phyloP scores from a whole-genome alignment of 805 yeast genomes.

The Saturnispora serradocipensis region DNA sequence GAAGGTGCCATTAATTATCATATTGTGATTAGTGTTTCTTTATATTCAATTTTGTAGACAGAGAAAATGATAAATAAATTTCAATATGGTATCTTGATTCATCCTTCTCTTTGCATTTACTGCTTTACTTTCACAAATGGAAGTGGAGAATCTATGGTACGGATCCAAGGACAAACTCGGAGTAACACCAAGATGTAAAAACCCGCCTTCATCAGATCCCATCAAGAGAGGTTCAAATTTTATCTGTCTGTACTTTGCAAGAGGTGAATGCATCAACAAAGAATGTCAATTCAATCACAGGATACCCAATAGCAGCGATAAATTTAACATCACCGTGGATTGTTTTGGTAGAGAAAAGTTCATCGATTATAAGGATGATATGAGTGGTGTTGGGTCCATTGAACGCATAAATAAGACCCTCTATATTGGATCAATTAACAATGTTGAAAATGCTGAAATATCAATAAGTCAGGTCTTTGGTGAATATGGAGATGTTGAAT shows the following conservation, averaged over 20 bases:
- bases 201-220: background rate
- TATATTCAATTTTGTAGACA: background rate
- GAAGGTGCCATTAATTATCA: slow-evolving; percentile 36
- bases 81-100: background rate
- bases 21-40: background rate
- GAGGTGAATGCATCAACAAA: slow-evolving; percentile 71
- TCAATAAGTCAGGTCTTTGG: slow-evolving; percentile 43
- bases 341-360: slow-evolving; percentile 91
- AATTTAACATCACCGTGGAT: slow-evolving; percentile 56
- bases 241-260: slow-evolving; percentile 78
- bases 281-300: slow-evolving; percentile 74
- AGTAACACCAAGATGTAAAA: background rate
- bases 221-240: slow-evolving; percentile 28
- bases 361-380: slow-evolving; percentile 76
- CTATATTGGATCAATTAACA: slow-evolving; percentile 42
- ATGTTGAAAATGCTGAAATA: slow-evolving; percentile 27
- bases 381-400: slow-evolving; percentile 89
- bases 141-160: slow-evolving; percentile 1
- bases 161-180: background rate
- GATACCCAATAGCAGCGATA: slow-evolving; percentile 55
- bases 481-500: slow-evolving; percentile 67
- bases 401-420: slow-evolving; percentile 60
- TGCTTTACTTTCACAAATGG: background rate
- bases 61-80: background rate
- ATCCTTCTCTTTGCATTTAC: background rate